Conservation (phyloP, 2,329 filamentous ascomycete genomes). For the Monosporascus ibericus region DNA sequence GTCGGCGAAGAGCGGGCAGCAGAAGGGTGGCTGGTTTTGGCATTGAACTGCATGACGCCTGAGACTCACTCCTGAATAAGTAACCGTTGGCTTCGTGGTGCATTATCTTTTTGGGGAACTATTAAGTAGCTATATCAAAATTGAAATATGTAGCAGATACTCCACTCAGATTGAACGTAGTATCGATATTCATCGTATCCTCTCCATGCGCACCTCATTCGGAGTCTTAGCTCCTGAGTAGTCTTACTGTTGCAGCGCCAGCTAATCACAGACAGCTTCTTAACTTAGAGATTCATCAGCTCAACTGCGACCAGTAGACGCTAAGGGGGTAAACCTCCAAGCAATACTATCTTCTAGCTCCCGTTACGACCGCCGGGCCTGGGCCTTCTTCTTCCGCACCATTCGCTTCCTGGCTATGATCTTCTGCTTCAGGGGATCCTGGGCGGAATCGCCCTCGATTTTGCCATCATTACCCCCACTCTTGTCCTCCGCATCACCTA, state of each 20-base stretch:
- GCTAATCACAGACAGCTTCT: no score
- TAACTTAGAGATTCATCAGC: no score
- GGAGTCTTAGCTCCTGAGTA: no score
- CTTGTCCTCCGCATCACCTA: constrained; percentile 5
- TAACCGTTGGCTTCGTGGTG: background rate
- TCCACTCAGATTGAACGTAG: background rate
- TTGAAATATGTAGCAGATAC: background rate
- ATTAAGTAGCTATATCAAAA: constrained; percentile 2
- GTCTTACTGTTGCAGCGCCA: no score
- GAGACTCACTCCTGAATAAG: no score
- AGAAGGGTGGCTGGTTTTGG: constrained; percentile 16
- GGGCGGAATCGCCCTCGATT: constrained; percentile 19
- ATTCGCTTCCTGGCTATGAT: constrained; percentile 83
- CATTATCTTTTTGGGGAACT: background rate
- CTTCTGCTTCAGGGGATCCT: constrained; percentile 52
- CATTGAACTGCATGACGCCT: no score
- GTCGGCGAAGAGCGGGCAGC: no score
- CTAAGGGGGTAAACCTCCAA: no score
- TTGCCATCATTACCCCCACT: constrained; percentile 15
- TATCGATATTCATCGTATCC: background rate
- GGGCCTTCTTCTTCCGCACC: constrained; percentile 63
- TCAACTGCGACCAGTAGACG: no score
- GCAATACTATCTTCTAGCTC: no score
- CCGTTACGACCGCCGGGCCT: constrained; percentile 24
- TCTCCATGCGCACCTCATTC: no score